phyloP scores from a whole-genome alignment of 2,329 filamentous ascomycete species.

The Furcasterigmium furcatum region DNA sequence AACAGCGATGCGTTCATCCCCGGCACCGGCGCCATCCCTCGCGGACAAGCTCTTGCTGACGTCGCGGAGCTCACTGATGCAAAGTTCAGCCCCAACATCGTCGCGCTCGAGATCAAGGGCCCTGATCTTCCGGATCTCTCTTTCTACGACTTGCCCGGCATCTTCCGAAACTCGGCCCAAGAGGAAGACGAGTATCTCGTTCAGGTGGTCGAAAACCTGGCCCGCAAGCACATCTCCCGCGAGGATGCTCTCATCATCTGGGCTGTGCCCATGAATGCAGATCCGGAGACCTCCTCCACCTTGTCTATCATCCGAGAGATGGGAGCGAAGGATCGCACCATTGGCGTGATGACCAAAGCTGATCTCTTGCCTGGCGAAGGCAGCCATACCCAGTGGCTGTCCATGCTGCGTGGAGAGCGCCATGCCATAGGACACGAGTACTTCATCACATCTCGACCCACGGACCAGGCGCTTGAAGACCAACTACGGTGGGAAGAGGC shows the following conservation, averaged over 20 bases:
- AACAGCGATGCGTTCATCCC: slow-evolving; percentile 53
- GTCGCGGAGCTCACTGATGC: slow-evolving; percentile 46
- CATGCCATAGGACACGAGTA: slow-evolving; percentile 72
- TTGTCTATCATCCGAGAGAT: slow-evolving; percentile 59
- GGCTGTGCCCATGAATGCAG: slow-evolving; percentile 73
- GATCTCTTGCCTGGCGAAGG: slow-evolving; percentile 61
- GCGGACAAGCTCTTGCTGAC: slow-evolving; percentile 27
- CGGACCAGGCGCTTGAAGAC: slow-evolving; percentile 49
- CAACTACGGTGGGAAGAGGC: slow-evolving; percentile 48
- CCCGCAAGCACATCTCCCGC: slow-evolving; percentile 66
- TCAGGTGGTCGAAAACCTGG: slow-evolving; percentile 67
- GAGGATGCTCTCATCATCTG: slow-evolving; percentile 73
- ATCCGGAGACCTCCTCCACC: slow-evolving; percentile 72
- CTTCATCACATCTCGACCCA: slow-evolving; percentile 70
- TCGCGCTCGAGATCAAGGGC: slow-evolving; percentile 72
- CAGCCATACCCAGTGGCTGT: slow-evolving; percentile 51
- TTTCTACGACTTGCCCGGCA: slow-evolving; percentile 82
- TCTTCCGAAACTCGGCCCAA: slow-evolving; percentile 68
- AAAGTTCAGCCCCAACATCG: slow-evolving; percentile 79
- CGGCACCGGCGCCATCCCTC: slow-evolving; percentile 34
- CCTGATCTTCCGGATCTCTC: slow-evolving; percentile 70
- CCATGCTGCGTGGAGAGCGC: slow-evolving; percentile 58
- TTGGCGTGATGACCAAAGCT: slow-evolving; percentile 82
- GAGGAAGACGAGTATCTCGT: slow-evolving; percentile 67
- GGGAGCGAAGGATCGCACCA: slow-evolving; percentile 55